Base-by-base conservation (phyloP, 768 basidiomycete genomes). In the Boletales sp. region DNA sequence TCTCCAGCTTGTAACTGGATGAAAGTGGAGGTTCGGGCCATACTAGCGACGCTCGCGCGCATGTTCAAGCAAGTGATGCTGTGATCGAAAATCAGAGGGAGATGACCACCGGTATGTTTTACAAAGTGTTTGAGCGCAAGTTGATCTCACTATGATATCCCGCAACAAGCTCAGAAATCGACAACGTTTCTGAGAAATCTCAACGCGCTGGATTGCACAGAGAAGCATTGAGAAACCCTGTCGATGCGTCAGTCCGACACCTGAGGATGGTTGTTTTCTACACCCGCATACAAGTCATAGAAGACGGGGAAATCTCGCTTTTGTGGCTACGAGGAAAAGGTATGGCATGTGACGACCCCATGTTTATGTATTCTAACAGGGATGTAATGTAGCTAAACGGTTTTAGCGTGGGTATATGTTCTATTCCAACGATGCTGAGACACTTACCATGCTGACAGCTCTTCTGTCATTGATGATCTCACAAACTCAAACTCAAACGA, bases 291-390 rank as follows among this genome's bases (percentile, higher is more conserved):
- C 15, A 44, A 4, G n/a, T 45, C 34, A n/a, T 58, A 55, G 58
- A 53, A 13, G 14, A 40, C 37, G 6, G 46, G 54, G 2, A 15
- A 7, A 30, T 15, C 6, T 21, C 38, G 10, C 40, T 61, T n/a
- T 8, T 61, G 33, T 62, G 54, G 53, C 5, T 61, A 6, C 37
- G 45, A 6, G 60, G 57, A 3, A 61, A 60, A 48, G 58, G 57
- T 61, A 40, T n/a, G n/a, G n/a, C 4, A 39, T 4, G 14, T 30
- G 28, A 28, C 35, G 12, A 14, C 8, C 9, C 14, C 9, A 44
- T 19, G 2, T 2, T 13, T 28, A 1, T 28, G 40, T 34, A 28
- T 13, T 30, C 14, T 33, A 33, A 5, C 8, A 36, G 7, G 53
- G 52, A 43, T 25, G 52, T 39, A 18, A 17, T 44, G n/a, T 2